Evolutionary conservation across 495 filamentous ascomycete species (phyloP), one percentile per base, ranked within the genome.

Genomic region (Halenospora varia): DNA sequence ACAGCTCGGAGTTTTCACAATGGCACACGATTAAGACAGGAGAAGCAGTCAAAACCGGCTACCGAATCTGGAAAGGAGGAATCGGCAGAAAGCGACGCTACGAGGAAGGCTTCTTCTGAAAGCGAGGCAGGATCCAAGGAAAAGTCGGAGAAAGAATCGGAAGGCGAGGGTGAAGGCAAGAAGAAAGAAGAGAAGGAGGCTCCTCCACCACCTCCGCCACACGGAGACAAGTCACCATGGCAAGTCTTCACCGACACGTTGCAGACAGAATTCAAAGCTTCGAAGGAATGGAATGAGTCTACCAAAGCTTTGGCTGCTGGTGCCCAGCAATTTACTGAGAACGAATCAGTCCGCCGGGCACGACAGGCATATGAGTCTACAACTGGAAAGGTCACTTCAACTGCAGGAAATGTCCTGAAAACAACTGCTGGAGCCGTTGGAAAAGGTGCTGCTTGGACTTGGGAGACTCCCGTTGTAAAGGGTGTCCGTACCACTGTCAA

Each of bases 251-350:
- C 90, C 58, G 94, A 98, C 64, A 98, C 94, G 53, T 82, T 98
- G 70, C 83, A 89, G 66, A 77, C 79, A 50, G 94, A 97, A 68
- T 94, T 98, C 73, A 92, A 96, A 68, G 88, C 92, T 24, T 97
- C 94, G 17, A 96, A 97, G 69, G 94, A 98, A 71, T 98, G 95
- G 94, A 94, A 97, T 65, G 94, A 98, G 64, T 96, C 90, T 44
- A 98, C 92, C 17, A 97, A 97, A 70, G 90, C 92, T 51, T 80
- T 98, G 10, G 90, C 90, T 11, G 87, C 88, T 39, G 88, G 86
- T 0, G 92, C 90, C 22, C 86, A 96, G 62, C 81, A 96, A 59
- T 91, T 98, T 67, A 87, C 84, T n/a, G 94, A 97, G 70, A 97
- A 88, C 66, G 91, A 96, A 68, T 88, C 84, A n/a, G 85, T 98